A percentile compares a stretch with the other conserved stretches of the same genome.
Conservation (phyloP, 2,329 filamentous ascomycete species). For the Myriosclerotinia scirpicola region DNA sequence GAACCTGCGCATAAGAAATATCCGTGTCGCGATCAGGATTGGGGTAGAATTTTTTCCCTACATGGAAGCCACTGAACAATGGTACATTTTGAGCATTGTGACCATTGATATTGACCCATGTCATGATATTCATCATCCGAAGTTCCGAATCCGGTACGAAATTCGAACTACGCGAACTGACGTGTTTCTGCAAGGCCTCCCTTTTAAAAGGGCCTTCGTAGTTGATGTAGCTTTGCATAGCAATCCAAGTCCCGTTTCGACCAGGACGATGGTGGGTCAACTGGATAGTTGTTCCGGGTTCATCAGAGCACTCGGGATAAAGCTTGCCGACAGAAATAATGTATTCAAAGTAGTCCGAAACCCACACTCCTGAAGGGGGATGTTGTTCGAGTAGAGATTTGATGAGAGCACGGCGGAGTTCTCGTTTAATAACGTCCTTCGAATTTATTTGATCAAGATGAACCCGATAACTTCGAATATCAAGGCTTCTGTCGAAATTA, state of each 20-base stretch:
- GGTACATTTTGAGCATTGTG: not conserved
- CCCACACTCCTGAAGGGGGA: not conserved
- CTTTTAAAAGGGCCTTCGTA: not conserved
- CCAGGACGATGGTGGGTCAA: not conserved
- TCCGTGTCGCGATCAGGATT: not conserved
- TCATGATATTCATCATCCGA: constrained; percentile 25
- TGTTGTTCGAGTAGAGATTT: not conserved
- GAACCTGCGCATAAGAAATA: not conserved
- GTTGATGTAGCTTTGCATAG: not conserved
- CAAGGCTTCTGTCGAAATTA: not conserved
- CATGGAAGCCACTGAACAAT: constrained; percentile 3
- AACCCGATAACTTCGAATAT: constrained; percentile 8
- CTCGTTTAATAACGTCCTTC: not conserved
- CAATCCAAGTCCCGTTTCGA: not conserved
- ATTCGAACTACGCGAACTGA: not conserved
- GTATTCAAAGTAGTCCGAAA: constrained; percentile 19
- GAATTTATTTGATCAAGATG: not conserved
- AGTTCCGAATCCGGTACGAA: constrained; percentile 5
- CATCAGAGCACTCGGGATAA: not conserved
- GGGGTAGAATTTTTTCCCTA: constrained; percentile 27
- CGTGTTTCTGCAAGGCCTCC: not conserved
- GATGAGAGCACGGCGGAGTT: not conserved
- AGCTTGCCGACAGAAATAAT: constrained; percentile 21
- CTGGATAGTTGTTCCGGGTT: not conserved
- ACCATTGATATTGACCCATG: constrained; percentile 24